Evolutionary conservation across 495 filamentous ascomycete genomes (phyloP), one percentile per base, ranked within the genome.

Genomic region (Amphirosellinia nigrospora): DNA sequence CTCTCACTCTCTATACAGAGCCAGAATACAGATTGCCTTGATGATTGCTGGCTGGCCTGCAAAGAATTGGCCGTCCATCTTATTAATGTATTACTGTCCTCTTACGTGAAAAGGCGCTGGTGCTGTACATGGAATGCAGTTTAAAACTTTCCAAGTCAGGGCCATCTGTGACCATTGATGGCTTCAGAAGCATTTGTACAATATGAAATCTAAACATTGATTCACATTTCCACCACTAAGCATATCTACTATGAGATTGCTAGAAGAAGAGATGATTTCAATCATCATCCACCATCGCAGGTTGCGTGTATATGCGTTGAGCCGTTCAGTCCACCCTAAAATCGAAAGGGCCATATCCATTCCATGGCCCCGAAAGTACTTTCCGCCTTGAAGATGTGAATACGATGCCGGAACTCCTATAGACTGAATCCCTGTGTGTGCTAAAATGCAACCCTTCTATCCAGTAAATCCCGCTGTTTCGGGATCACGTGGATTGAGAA

Each of bases 281-380:
- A 53, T 52, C 19, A 15, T 65, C n/a, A 53, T 65, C 63, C 46
- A 43, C n/a, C 45, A 41, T 38, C 30, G 63, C 41, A 19, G 5
- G 43, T 38, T 36, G 21, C 15, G 32, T 30, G 6, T 65, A 65
- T 65, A 34, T 53, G 41, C 63, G 32, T 41, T 38, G 21, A 53
- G n/a, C 43, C 63, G 28, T 34, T 50, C 52, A 10, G 8, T 43
- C 34, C 23, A 34, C 43, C 45, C 10, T 10, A 43, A 16, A 28
- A 53, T 30, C n/a, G 30, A 64, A 32, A 45, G 41, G 16, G 28
- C 28, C 9, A 32, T 41, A 15, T 28, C 46, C 46, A 11, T 28
- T 23, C 15, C 32, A 52, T 39, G 53, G 30, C 28, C 43, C n/a
- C 1, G 2, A 53, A 8, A 13, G 32, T 11, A 1, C 3, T 26